Conservation (phyloP, 352 stramenopile genomes). For the Elongisporangium anandrum region DNA sequence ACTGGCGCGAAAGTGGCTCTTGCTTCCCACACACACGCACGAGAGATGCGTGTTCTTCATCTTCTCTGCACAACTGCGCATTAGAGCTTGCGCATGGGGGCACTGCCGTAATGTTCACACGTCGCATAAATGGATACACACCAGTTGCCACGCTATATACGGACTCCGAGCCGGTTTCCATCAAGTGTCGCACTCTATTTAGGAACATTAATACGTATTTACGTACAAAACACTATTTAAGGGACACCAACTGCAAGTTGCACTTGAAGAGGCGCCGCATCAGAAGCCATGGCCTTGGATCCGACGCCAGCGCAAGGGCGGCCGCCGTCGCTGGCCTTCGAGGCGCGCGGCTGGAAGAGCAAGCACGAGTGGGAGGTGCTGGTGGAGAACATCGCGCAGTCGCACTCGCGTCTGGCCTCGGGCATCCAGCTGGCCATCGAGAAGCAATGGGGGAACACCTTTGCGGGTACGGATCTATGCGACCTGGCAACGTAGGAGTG, state of each 20-base stretch:
- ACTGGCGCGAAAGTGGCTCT: background rate
- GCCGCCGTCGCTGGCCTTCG: background rate
- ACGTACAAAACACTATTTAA: background rate
- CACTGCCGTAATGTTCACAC: background rate
- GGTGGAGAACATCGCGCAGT: conserved; percentile 81
- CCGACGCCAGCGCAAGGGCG: background rate
- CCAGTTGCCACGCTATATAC: background rate
- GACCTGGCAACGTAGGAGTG: background rate
- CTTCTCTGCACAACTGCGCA: background rate
- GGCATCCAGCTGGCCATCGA: conserved; percentile 78
- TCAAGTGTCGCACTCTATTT: background rate
- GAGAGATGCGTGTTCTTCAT: background rate
- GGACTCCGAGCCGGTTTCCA: background rate
- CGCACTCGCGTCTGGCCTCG: conserved; percentile 53
- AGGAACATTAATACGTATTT: background rate
- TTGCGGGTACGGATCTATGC: conserved; percentile 29
- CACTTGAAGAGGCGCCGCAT: background rate
- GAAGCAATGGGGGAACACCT: conserved; percentile 78
- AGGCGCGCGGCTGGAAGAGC: conserved; percentile 43
- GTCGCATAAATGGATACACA: background rate
- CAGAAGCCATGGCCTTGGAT: background rate
- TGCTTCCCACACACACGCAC: background rate
- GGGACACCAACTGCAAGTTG: background rate
- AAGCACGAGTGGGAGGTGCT: conserved; percentile 73
- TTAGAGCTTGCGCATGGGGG: background rate